These are phyloP conservation scores for Diaporthe capsici DNA, from an alignment of 2,329 filamentous ascomycete species.

Conservation along the genomic window DNA sequence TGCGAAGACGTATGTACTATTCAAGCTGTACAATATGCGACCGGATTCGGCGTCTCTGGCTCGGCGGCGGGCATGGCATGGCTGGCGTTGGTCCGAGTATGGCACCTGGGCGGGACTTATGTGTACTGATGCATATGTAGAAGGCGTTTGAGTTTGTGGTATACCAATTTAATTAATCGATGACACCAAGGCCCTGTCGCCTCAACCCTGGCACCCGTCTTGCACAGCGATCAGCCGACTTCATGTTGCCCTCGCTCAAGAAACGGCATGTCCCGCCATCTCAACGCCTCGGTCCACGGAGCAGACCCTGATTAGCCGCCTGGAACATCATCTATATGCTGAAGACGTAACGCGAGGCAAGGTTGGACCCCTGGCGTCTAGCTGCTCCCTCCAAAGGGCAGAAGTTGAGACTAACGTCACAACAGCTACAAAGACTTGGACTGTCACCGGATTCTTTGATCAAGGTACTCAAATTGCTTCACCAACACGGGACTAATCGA, in stretches of 20 bases:
- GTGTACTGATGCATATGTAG: background rate
- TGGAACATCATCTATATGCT: background rate
- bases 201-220: background rate
- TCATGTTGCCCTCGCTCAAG: background rate
- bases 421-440: background rate
- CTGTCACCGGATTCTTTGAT: background rate
- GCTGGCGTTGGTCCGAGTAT: slow-evolving; percentile 9
- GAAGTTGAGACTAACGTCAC: background rate
- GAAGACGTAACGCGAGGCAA: background rate
- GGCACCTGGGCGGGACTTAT: no score
- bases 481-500: background rate
- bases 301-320: no score
- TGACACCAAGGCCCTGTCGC: background rate
- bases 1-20: background rate
- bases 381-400: background rate
- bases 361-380: background rate
- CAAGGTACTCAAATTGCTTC: background rate
- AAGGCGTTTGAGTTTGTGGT: background rate
- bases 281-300: background rate
- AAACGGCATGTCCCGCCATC: no score
- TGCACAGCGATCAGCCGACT: background rate
- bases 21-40: slow-evolving; percentile 1
- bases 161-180: background rate
- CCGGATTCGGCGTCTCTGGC: background rate
- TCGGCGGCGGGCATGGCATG: slow-evolving; percentile 10